Evolutionary conservation across 2,329 filamentous ascomycete genomes (phyloP).

Genomic region (Didymella pomorum): DNA sequence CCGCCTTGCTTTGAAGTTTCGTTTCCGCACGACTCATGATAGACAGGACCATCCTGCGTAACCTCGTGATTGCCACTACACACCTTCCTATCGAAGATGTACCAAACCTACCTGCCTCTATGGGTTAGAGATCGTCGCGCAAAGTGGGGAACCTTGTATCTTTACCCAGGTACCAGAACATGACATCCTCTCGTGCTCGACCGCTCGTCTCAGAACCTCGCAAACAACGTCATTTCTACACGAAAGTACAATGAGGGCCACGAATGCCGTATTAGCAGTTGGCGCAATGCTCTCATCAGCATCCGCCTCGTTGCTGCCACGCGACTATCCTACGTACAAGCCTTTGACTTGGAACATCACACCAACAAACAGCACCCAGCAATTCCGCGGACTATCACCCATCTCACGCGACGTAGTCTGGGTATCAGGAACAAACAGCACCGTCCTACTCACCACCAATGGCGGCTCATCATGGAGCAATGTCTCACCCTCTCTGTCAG

Average conservation of each 20-base stretch:
- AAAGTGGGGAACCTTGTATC: slow-evolving; percentile 11
- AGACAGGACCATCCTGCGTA: not conserved
- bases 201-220: not conserved
- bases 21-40: not conserved
- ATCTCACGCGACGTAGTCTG: slow-evolving; percentile 31
- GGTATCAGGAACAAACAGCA: slow-evolving; percentile 40
- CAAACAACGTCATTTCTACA: no score
- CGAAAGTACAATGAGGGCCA: not conserved
- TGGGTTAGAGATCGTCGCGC: slow-evolving; percentile 11
- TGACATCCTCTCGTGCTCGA: not conserved
- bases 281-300: not conserved
- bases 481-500: slow-evolving; percentile 34
- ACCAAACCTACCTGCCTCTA: slow-evolving; percentile 11
- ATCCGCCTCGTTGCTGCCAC: not conserved
- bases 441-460: slow-evolving; percentile 37
- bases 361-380: slow-evolving; percentile 36
- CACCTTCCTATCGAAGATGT: not conserved
- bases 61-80: not conserved
- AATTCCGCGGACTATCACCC: slow-evolving; percentile 39
- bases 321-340: not conserved
- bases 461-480: slow-evolving; percentile 35
- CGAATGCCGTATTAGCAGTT: not conserved
- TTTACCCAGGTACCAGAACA: not conserved
- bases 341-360: slow-evolving; percentile 32
- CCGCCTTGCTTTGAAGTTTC: not conserved